A percentile compares a stretch with the other conserved stretches of the same genome.
Evolutionary conservation across 2,329 filamentous ascomycete species (phyloP).

Genomic region (Aulographum hederae): DNA sequence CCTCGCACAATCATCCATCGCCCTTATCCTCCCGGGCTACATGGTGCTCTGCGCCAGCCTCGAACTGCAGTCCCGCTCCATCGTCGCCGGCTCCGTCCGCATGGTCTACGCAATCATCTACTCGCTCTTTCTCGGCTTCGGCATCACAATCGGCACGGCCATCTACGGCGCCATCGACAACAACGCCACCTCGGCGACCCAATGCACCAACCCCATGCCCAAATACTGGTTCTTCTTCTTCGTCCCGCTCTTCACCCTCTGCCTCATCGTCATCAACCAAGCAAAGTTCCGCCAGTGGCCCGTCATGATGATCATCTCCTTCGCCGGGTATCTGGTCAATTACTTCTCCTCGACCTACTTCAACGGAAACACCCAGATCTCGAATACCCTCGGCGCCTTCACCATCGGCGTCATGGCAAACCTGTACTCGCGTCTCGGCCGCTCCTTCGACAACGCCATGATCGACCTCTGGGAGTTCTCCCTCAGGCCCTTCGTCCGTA

Average conservation of each 20-base stretch:
- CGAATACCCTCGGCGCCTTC: constrained; percentile 60
- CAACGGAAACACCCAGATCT: constrained; percentile 51
- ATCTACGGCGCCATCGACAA: constrained; percentile 29
- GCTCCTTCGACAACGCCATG: constrained; percentile 36
- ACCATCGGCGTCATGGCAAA: constrained; percentile 64
- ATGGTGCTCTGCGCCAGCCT: constrained; percentile 30
- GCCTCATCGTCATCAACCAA: constrained; percentile 63
- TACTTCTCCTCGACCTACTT: constrained; percentile 53
- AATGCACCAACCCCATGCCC: constrained; percentile 26
- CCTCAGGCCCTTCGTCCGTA: no score
- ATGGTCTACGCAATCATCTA: constrained; percentile 36
- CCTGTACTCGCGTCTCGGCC: constrained; percentile 52
- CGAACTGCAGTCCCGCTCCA: constrained; percentile 28
- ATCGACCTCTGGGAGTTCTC: constrained; percentile 38
- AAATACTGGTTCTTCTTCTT: constrained; percentile 48
- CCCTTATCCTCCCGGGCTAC: constrained; percentile 31
- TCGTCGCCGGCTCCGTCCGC: constrained; percentile 31
- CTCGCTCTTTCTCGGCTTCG: constrained; percentile 31
- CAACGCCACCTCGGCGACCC: constrained; percentile 25
- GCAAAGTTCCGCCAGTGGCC: constrained; percentile 64
- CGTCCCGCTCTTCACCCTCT: constrained; percentile 55
- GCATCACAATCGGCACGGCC: constrained; percentile 31
- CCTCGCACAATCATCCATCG: constrained; percentile 30
- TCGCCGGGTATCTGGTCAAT: constrained; percentile 59
- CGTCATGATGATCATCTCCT: constrained; percentile 55